Evolutionary conservation across 768 basidiomycete species (phyloP), one percentile per base, ranked within the genome.

Genomic region (Lactarius sp.): DNA sequence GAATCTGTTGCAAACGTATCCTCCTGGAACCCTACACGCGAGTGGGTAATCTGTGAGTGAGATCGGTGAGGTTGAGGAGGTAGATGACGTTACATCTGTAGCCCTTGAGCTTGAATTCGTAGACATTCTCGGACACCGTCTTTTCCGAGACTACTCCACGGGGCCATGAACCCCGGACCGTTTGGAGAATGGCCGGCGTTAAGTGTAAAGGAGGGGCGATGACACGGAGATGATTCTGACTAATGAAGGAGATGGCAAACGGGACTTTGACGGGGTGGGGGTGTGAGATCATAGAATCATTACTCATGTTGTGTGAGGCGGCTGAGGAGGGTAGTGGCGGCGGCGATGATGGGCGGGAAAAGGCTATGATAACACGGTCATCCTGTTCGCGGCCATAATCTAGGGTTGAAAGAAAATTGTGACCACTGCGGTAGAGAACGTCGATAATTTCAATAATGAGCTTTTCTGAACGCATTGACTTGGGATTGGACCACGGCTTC

Each of bases 101-200:
- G 27, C 89, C 90, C 69, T 88, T 89, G 56, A 91, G 77, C 73
- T 88, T 90, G 75, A 91, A 91, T 72, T 91, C 89, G 71, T 83
- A 91, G 7, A 84, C 82, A 60, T 82, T 82, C 33, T 86, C 83
- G 4, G 82, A 86, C 2, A 90, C 78, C 69, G 87, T 90, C 77
- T 85, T 88, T 73, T 91, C 89, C 0, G 85, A 84, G 8, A 87
- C 83, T 10, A 91, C 87, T 18, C 89, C 90, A 68, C 88, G 80
- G 18, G 89, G 89, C 90, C 89, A 91, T 39, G 90, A 82, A 22
- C 79, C 81, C 61, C 89, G 81, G 20, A 91, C 87, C 18, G 88
- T 86, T 70, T 88, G 85, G n/a, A 91, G 77, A 60, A 91, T 89
- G 59, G 89, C 89, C 10, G 89, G 89, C 7, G 90, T 91, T 39